Evolutionary conservation across 164 flowering plant genomes (phyloP), one percentile per base, ranked within the genome.

Genomic region (Malania oleifera): DNA sequence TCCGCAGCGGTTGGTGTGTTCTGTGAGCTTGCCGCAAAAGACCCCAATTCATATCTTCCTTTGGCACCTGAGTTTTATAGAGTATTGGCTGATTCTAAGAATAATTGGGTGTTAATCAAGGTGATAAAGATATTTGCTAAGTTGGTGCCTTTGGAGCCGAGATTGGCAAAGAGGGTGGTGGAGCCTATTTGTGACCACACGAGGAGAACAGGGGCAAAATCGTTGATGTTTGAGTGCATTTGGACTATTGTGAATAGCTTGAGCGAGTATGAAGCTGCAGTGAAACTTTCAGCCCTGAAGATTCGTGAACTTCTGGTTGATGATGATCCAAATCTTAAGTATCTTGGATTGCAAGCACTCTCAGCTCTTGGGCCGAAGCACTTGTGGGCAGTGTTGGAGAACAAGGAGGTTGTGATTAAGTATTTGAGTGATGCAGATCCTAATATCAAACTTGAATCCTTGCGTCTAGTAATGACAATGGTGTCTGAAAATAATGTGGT

Each of bases 21-120:
- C 53, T 86, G 95, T 70, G 99, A 93, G 70, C 73, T 93, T 9
- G 58, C 80, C 0, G 25, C 46, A 0, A 73, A 62, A 13, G 99
- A 93, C 40, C 85, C 96, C 10, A 67, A 38, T 44, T 73, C 91
- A 0, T 93, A 85, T 73, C 70, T 93, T 26, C 93, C 97, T 0
- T 67, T 93, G 59, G 99, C 96, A 13, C 97, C 97, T 0, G 92
- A 93, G 75, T 93, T 90, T 74, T 90, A 88, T 73, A 72, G 75
- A 70, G 57, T 93, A 57, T 75, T 93, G 74, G 78, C 80, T 45
- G 99, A 90, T 66, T 86, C 81, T 3, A 88, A 66, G 78, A 88
- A 86, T 68, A 93, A 91, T 67, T 90, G 99, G 99, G 81, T 90
- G 29, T 66, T 93, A 67, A 91, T 93, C 66, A 93, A 90, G 82